Evolutionary conservation across 73 alveolate genomes (phyloP), one percentile per base, ranked within the genome.

Genomic region (Symbiodinium pilosum): DNA sequence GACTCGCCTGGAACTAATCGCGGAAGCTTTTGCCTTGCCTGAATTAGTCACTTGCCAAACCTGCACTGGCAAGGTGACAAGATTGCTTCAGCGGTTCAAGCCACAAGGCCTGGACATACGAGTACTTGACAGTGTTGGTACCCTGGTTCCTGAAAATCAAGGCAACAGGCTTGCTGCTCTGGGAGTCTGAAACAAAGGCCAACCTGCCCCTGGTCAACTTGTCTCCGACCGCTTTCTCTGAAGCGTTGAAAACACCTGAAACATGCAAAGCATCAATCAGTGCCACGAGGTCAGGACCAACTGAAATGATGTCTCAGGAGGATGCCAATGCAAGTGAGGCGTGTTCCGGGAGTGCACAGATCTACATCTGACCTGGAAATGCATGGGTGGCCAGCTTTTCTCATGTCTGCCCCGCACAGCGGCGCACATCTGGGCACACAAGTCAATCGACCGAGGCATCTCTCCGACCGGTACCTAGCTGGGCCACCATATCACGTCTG

Each of bases 391-490:
- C 42, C 41, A n/a, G 32, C 92, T 11, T 8, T n/a, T 3, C 42
- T 8, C 6, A 16, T 26, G 21, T 36, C 32, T n/a, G 34, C 18
- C n/a, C 24, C 36, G 38, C 75, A 28, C 36, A 16, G 21, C 14
- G 59, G 95, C 41, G 86, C 87, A 89, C 95, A 89, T 89, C 87
- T 89, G 95, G 64, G 99, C 99, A 85, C 99, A 99, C 42, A 99
- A 99, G 68, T 99, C 94, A 99, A 99, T 99, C 69, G 99, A 99
- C 97, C 99, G 99, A n/a, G 99, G 99, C 99, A 99, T 99, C 99
- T 99, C 99, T 44, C 99, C 99, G 38, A 99, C 99, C 8, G 99
- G 99, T 40, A 89, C 95, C 95, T 89, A n/a, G 4, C 86, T 20
- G 26, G 40, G 30, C 86, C n/a, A n/a, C n/a, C n/a, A n/a, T n/a